Evolutionary conservation across 345 rosid genomes (phyloP).

Genomic region (Brassica juncea): DNA sequence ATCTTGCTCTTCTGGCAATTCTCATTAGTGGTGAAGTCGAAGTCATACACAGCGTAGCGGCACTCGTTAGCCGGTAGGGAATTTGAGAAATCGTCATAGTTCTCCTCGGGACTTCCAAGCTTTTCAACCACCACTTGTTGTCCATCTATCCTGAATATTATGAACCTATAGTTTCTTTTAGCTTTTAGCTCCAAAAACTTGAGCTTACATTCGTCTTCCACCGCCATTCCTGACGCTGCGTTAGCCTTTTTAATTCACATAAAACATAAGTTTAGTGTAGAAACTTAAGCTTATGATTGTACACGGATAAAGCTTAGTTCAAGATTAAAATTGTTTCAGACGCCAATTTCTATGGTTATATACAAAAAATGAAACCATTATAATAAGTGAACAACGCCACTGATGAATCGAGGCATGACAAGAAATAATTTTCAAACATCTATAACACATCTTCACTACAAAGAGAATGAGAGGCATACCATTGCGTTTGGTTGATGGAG

Average conservation of each 20-base stretch:
- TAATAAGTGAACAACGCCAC: neutral
- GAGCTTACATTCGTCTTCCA: conserved; percentile 84
- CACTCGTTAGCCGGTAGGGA: conserved; percentile 86
- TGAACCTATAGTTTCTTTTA: conserved; percentile 80
- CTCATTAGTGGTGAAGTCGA: conserved; percentile 79
- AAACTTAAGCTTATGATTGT: neutral
- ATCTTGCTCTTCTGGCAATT: conserved; percentile 99
- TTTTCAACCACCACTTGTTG: conserved; percentile 88
- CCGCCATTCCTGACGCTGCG: conserved; percentile 95
- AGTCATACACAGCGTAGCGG: conserved; percentile 90
- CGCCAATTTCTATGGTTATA: neutral
- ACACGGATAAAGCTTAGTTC: neutral
- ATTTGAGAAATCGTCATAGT: conserved; percentile 71
- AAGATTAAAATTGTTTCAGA: neutral
- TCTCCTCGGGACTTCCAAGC: conserved; percentile 65
- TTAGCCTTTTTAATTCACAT: conserved; percentile 56
- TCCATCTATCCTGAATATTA: conserved; percentile 75
- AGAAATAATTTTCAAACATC: neutral
- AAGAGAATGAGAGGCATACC: conserved; percentile 30
- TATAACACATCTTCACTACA: neutral
- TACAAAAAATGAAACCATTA: neutral
- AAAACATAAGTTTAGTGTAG: neutral
- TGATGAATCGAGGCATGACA: neutral
- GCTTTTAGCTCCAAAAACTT: conserved; percentile 84
- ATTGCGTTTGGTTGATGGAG: conserved; percentile 35